A percentile compares a stretch with the other conserved stretches of the same genome.
These are phyloP conservation scores for Hymenoscyphus fraxineus DNA, from an alignment of 2,329 filamentous ascomycete genomes.

Conservation along the genomic window DNA sequence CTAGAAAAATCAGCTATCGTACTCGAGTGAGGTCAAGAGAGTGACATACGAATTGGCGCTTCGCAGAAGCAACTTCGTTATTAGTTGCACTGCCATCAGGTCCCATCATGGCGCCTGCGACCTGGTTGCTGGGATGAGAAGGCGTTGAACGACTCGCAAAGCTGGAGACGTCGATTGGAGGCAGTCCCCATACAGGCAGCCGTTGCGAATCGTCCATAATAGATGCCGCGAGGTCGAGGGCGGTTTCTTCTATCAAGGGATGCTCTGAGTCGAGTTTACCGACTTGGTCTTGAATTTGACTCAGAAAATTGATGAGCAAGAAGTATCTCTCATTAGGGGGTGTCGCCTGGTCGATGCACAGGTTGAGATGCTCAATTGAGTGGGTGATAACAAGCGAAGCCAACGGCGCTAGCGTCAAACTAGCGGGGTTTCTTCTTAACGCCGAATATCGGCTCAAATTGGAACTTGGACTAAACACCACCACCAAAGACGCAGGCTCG, in stretches of 20 bases:
- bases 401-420: conserved; percentile 20
- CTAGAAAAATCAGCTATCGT: no score
- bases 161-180: conserved; percentile 24
- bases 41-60: not conserved
- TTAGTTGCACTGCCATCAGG: not conserved
- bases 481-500: conserved; percentile 17
- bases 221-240: conserved; percentile 26
- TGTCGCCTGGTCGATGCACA: conserved; percentile 23
- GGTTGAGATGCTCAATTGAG: conserved; percentile 34
- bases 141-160: conserved; percentile 3
- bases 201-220: conserved; percentile 12
- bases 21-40: no score
- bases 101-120: no score
- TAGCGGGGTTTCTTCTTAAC: conserved; percentile 5
- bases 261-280: conserved; percentile 21
- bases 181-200: conserved; percentile 28
- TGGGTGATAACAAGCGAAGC: conserved; percentile 28
- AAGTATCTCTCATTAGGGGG: conserved; percentile 22
- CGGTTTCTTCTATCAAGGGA: conserved; percentile 25
- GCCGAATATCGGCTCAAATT: not conserved
- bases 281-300: conserved; percentile 23
- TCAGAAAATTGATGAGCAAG: conserved; percentile 25
- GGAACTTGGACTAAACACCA: conserved; percentile 8
- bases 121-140: no score
- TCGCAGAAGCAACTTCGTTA: not conserved